Evolutionary conservation across 1,139 yeast genomes (phyloP).

Genomic region (Pichia sp.): DNA sequence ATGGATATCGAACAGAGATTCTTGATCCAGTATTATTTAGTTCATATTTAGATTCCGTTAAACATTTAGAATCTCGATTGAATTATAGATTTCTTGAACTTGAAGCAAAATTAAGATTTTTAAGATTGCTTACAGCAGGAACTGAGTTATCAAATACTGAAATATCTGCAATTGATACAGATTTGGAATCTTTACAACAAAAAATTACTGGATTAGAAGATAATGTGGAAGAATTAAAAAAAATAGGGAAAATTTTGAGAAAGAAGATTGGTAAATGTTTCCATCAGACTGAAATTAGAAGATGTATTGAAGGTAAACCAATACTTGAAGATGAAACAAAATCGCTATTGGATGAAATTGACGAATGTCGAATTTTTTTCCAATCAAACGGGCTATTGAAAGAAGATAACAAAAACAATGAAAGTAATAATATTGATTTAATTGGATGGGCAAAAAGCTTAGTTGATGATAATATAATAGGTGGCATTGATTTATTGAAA

Average conservation of each 20-base stretch:
- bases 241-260: constrained; percentile 9
- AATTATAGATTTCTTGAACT: constrained; percentile 62
- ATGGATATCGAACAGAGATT: not conserved
- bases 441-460: constrained; percentile 7
- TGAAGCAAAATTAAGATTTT: constrained; percentile 59
- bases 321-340: constrained; percentile 15
- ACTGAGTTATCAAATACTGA: constrained; percentile 30
- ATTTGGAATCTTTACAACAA: constrained; percentile 1
- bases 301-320: constrained; percentile 17
- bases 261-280: constrained; percentile 16
- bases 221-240: constrained; percentile 10
- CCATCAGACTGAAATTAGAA: constrained; percentile 14
- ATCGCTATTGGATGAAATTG: constrained; percentile 6
- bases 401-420: not conserved
- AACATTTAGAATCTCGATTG: constrained; percentile 30
- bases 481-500: constrained; percentile 3
- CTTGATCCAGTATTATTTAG: constrained; percentile 3
- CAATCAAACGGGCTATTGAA: constrained; percentile 17
- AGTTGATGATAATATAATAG: constrained; percentile 5
- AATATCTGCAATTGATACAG: constrained; percentile 16
- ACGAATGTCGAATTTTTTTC: constrained; percentile 9
- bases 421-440: not conserved
- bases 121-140: constrained; percentile 36
- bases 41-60: constrained; percentile 4
- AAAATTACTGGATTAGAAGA: not conserved